phyloP scores from a whole-genome alignment of 257 asterid species.

The Petrea volubilis region DNA sequence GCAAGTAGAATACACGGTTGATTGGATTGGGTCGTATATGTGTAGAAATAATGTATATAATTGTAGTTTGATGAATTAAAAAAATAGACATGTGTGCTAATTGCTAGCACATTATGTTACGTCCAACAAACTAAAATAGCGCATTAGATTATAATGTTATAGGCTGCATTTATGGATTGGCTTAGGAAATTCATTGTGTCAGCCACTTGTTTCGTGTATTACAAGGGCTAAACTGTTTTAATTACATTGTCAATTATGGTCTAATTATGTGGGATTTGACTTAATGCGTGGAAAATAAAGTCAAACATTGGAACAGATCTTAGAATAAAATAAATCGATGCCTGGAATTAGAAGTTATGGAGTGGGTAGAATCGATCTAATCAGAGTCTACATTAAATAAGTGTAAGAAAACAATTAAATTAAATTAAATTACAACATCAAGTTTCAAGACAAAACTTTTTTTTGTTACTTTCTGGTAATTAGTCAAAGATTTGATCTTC shows the following conservation, averaged over 20 bases:
- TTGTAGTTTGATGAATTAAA: no score
- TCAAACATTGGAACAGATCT: neutral
- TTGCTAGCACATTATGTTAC: no score
- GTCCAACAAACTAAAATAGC: no score
- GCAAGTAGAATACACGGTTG: no score
- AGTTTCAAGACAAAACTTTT: conserved; percentile 7
- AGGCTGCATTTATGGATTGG: no score
- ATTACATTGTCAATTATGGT: neutral
- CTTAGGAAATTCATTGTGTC: no score
- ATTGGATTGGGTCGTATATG: no score
- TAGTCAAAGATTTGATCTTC: neutral
- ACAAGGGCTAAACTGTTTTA: neutral
- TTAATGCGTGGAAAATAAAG: neutral
- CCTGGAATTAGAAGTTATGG: conserved; percentile 15
- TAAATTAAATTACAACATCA: neutral
- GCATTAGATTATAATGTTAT: no score
- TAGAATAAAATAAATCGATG: neutral
- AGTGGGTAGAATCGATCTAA: conserved; percentile 5
- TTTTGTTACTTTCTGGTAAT: neutral
- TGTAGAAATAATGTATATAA: no score
- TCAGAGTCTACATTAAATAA: neutral
- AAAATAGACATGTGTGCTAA: no score
- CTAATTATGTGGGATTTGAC: neutral
- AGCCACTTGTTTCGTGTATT: no score
- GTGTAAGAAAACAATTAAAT: neutral